Conservation (phyloP, 805 yeast genomes). For the Metschnikowia koreensis region DNA sequence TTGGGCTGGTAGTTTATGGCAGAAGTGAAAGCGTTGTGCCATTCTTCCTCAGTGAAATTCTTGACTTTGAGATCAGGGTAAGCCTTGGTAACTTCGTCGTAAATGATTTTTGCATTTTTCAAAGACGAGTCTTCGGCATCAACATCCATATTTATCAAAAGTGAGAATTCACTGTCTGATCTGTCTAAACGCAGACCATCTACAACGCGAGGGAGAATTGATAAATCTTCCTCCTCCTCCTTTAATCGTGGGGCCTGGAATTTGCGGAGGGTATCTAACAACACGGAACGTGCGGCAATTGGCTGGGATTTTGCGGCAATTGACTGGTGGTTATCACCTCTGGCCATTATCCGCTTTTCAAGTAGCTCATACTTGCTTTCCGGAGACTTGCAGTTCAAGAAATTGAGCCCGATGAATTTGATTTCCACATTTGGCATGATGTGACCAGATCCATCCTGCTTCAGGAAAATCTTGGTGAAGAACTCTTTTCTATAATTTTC, state of each 20-base stretch:
- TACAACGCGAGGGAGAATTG: slow-evolving; percentile 2
- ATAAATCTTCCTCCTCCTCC: slow-evolving; percentile 6
- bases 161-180: slow-evolving; percentile 62
- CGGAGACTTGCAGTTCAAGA: slow-evolving; percentile 39
- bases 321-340: slow-evolving; percentile 91
- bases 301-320: slow-evolving; percentile 57
- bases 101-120: slow-evolving; percentile 46
- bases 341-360: slow-evolving; percentile 50
- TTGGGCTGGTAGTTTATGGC: slow-evolving; percentile 59
- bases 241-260: slow-evolving; percentile 12
- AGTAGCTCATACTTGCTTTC: slow-evolving; percentile 52
- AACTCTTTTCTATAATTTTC: slow-evolving; percentile 65
- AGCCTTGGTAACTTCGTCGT: slow-evolving; percentile 19
- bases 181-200: slow-evolving; percentile 12
- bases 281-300: slow-evolving; percentile 28
- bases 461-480: slow-evolving; percentile 48
- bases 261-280: slow-evolving; percentile 7
- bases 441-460: slow-evolving; percentile 19
- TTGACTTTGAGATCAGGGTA: slow-evolving; percentile 9
- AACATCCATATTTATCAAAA: slow-evolving; percentile 53
- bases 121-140: slow-evolving; percentile 22
- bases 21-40: slow-evolving; percentile 46
- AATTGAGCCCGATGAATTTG: slow-evolving; percentile 68
- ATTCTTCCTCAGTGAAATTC: slow-evolving; percentile 30
- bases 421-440: slow-evolving; percentile 41